Percentiles rank a stretch among this genome's conserved stretches.
phyloP scores from a whole-genome alignment of 805 yeast species.

The Schwanniomyces yamadae region DNA sequence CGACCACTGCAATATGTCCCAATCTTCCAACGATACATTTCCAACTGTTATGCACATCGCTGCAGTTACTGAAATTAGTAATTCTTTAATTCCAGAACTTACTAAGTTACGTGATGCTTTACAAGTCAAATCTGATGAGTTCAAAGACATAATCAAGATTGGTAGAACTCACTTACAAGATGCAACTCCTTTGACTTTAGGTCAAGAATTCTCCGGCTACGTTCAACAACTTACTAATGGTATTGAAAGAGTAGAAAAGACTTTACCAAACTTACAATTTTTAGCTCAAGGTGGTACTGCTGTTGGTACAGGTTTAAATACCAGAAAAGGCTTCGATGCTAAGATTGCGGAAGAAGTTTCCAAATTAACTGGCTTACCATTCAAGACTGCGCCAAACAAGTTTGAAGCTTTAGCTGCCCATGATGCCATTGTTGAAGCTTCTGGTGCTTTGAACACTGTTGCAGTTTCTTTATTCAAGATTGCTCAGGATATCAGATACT shows the following conservation, averaged over 20 bases:
- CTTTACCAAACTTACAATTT: slow-evolving; percentile 71
- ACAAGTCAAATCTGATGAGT: slow-evolving; percentile 76
- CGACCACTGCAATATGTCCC: slow-evolving; percentile 98
- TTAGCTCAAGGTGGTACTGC: slow-evolving; percentile 99
- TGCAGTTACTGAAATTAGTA: slow-evolving; percentile 84
- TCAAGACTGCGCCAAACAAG: slow-evolving; percentile 96
- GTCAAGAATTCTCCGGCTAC: slow-evolving; percentile 97
- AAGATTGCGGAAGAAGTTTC: slow-evolving; percentile 85
- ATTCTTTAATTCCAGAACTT: slow-evolving; percentile 77
- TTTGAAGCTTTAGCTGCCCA: slow-evolving; percentile 99
- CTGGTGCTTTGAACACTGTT: slow-evolving; percentile 94
- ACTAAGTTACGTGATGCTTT: slow-evolving; percentile 75
- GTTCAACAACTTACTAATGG: slow-evolving; percentile 92
- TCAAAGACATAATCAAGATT: slow-evolving; percentile 86
- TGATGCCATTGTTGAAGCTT: slow-evolving; percentile 96
- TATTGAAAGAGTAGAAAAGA: slow-evolving; percentile 75
- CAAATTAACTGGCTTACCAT: slow-evolving; percentile 81
- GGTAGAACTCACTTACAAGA: slow-evolving; percentile 99
- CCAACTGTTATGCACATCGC: slow-evolving; percentile 99
- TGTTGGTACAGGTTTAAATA: slow-evolving; percentile 97
- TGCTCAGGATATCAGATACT: slow-evolving; percentile 96
- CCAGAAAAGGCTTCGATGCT: slow-evolving; percentile 84
- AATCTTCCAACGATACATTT: slow-evolving; percentile 98
- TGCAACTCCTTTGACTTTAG: slow-evolving; percentile 96
- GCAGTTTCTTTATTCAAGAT: slow-evolving; percentile 93